These are phyloP conservation scores for Byssothecium circinans DNA, from an alignment of 2,329 filamentous ascomycete genomes.

Conservation along the genomic window DNA sequence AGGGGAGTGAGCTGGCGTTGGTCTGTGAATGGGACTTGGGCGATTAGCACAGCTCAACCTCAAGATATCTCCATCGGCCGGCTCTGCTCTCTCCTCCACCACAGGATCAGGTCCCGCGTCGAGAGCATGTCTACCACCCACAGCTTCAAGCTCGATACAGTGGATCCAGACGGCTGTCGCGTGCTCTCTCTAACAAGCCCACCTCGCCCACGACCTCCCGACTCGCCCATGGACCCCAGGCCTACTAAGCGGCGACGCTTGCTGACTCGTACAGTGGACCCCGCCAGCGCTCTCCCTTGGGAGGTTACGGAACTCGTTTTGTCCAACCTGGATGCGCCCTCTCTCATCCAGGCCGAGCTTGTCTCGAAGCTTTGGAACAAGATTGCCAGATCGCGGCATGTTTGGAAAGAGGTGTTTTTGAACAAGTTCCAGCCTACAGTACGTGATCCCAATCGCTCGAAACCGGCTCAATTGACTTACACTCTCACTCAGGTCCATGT, in stretches of 20 bases:
- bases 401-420: conserved; percentile 66
- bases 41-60: too few relatives aligned
- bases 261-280: conserved; percentile 47
- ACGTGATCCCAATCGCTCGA: background rate
- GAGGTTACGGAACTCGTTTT: conserved; percentile 63
- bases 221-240: background rate
- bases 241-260: background rate
- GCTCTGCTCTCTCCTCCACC: too few relatives aligned
- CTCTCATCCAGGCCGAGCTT: conserved; percentile 57
- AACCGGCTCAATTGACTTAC: background rate
- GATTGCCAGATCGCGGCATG: conserved; percentile 58
- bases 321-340: conserved; percentile 60
- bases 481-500: conserved; percentile 31
- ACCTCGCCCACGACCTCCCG: background rate
- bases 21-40: too few relatives aligned
- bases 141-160: too few relatives aligned
- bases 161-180: too few relatives aligned
- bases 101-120: too few relatives aligned
- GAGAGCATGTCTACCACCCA: too few relatives aligned
- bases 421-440: conserved; percentile 54
- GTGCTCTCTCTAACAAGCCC: background rate
- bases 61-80: too few relatives aligned
- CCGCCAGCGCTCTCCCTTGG: conserved; percentile 57
- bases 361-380: conserved; percentile 61
- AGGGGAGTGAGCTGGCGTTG: background rate